Conservation (phyloP, 306 rosid genomes). For the Cyclanthera cordifolia region DNA sequence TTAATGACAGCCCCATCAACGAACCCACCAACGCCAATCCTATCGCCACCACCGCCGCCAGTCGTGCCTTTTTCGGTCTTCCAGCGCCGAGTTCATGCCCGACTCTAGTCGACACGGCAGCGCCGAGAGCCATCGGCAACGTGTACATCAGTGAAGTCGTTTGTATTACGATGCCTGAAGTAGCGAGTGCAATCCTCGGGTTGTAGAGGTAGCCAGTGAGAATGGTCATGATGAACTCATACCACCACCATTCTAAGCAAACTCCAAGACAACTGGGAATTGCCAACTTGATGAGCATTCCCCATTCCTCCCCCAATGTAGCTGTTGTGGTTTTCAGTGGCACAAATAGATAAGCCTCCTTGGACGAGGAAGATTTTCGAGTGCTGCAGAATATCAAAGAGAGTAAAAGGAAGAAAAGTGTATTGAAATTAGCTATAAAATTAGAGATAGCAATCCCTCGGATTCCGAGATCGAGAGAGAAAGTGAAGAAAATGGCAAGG, state of each 20-base stretch:
- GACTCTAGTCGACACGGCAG: constrained; percentile 46
- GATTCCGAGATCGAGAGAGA: constrained; percentile 53
- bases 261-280: constrained; percentile 66
- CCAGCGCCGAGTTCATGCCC: constrained; percentile 56
- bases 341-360: neutral
- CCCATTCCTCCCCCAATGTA: constrained; percentile 37
- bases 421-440: constrained; percentile 45
- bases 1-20: constrained; percentile 34
- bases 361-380: constrained; percentile 4
- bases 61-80: constrained; percentile 30
- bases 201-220: constrained; percentile 48
- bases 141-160: constrained; percentile 58
- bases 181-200: constrained; percentile 38
- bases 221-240: constrained; percentile 55
- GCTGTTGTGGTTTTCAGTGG: constrained; percentile 15
- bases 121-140: constrained; percentile 40
- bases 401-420: constrained; percentile 42
- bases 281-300: constrained; percentile 34
- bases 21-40: constrained; percentile 36
- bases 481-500: constrained; percentile 40
- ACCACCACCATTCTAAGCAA: constrained; percentile 97
- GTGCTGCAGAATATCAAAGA: constrained; percentile 30
- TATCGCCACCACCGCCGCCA: constrained; percentile 39
- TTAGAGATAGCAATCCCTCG: constrained; percentile 60
- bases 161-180: constrained; percentile 49